These are phyloP conservation scores for Mycena maculata DNA, from an alignment of 768 basidiomycete species.

Conservation along the genomic window DNA sequence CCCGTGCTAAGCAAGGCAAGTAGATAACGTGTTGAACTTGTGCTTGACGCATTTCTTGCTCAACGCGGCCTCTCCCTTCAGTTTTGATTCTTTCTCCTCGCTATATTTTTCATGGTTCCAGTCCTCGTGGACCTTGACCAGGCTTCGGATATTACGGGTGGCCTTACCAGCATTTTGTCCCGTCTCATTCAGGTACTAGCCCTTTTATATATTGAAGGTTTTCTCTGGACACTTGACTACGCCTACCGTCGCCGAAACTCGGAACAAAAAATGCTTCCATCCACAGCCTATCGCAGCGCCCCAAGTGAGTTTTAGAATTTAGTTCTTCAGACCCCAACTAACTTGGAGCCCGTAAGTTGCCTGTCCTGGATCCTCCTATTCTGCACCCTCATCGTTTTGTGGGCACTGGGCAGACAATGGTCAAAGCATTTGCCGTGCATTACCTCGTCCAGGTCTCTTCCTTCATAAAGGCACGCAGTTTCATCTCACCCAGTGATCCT, in stretches of 20 bases:
- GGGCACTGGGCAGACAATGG: too few relatives aligned
- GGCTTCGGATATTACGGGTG: slow-evolving; percentile 45
- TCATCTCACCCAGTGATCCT: too few relatives aligned
- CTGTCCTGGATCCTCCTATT: too few relatives aligned
- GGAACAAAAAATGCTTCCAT: slow-evolving; percentile 62
- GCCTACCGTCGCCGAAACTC: slow-evolving; percentile 58
- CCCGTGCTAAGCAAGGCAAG: neutral
- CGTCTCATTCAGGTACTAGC: slow-evolving; percentile 50
- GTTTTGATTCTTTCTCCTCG: neutral
- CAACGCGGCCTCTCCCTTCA: neutral
- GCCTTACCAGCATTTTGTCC: slow-evolving; percentile 50
- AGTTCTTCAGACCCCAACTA: neutral
- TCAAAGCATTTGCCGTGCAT: too few relatives aligned
- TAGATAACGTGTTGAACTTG: slow-evolving; percentile 10
- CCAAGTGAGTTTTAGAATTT: slow-evolving; percentile 55
- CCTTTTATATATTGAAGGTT: slow-evolving; percentile 60
- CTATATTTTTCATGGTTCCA: slow-evolving; percentile 21
- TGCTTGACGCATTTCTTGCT: neutral
- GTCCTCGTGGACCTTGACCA: slow-evolving; percentile 18
- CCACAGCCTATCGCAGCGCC: slow-evolving; percentile 60
- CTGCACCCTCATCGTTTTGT: too few relatives aligned
- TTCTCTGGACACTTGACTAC: slow-evolving; percentile 63
- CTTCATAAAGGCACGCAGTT: too few relatives aligned
- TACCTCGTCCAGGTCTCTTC: too few relatives aligned
- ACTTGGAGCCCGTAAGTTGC: slow-evolving; percentile 53